phyloP scores from a whole-genome alignment of 2,329 filamentous ascomycete species.

The Pleurostoma richardsiae region DNA sequence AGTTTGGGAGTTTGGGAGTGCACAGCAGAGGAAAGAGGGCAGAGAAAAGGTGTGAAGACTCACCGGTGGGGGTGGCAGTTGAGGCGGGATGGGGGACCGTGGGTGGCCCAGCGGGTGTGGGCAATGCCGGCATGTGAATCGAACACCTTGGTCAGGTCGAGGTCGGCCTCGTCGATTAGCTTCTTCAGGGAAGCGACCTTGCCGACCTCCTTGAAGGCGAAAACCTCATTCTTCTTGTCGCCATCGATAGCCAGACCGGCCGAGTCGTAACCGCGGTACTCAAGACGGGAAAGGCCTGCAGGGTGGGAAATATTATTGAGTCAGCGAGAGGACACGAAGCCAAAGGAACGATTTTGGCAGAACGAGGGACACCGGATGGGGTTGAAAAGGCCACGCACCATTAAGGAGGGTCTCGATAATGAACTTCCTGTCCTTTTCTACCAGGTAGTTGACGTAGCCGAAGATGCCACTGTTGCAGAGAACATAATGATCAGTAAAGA shows the following conservation, averaged over 20 bases:
- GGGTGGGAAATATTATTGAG: slow-evolving; percentile 1
- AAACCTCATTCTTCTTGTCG: slow-evolving; percentile 97
- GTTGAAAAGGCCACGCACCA: slow-evolving; percentile 52
- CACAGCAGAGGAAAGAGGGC: background rate
- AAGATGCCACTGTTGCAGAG: slow-evolving; percentile 71
- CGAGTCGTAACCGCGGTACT: slow-evolving; percentile 98
- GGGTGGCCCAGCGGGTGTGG: slow-evolving; percentile 98
- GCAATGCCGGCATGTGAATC: slow-evolving; percentile 98
- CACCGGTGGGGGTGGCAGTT: slow-evolving; percentile 99
- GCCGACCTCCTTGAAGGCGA: slow-evolving; percentile 98
- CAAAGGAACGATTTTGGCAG: too few relatives aligned
- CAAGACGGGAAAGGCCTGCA: slow-evolving; percentile 84
- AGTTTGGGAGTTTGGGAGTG: too few relatives aligned
- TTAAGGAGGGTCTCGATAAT: slow-evolving; percentile 96
- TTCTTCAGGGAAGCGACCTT: slow-evolving; percentile 96
- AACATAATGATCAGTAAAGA: slow-evolving; percentile 4
- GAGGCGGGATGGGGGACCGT: slow-evolving; percentile 84
- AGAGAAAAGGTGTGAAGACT: slow-evolving; percentile 22
- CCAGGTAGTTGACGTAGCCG: slow-evolving; percentile 98
- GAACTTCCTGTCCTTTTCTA: slow-evolving; percentile 97
- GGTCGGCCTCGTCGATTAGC: slow-evolving; percentile 77
- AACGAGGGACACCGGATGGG: too few relatives aligned
- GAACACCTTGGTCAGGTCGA: slow-evolving; percentile 88
- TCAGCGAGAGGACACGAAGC: slow-evolving; percentile 8
- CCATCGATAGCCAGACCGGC: slow-evolving; percentile 94